A percentile compares a stretch with the other conserved stretches of the same genome.
Conservation (phyloP, 2,329 filamentous ascomycete genomes). For the Aspergillus sp. region DNA sequence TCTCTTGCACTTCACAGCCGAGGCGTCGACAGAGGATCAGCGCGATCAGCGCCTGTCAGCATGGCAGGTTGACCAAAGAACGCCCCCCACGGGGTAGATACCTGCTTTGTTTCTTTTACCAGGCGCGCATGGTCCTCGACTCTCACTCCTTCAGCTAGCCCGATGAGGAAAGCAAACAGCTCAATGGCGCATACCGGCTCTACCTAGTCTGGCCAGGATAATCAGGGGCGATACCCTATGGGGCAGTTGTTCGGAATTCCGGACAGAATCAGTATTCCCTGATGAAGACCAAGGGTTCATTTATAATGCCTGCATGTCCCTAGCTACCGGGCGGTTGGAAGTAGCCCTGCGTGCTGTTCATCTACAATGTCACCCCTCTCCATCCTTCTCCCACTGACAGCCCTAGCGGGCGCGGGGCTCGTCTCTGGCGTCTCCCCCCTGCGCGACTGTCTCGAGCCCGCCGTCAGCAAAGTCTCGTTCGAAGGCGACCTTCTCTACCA, state of each 20-base stretch:
- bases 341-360: too few relatives aligned
- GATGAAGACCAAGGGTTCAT: too few relatives aligned
- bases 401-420: neutral
- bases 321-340: neutral
- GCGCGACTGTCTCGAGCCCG: neutral
- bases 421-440: neutral
- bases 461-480: constrained; percentile 5
- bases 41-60: too few relatives aligned
- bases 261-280: too few relatives aligned
- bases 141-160: too few relatives aligned
- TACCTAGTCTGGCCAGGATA: neutral
- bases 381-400: neutral
- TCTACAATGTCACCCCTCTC: neutral
- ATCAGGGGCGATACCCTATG: neutral
- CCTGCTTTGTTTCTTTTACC: too few relatives aligned
- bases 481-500: constrained; percentile 20
- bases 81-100: too few relatives aligned
- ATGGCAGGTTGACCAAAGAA: too few relatives aligned
- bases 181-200: neutral
- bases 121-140: too few relatives aligned
- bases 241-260: neutral
- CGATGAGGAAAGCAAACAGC: too few relatives aligned
- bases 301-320: neutral
- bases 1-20: too few relatives aligned
- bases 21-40: too few relatives aligned